Conservation (phyloP, 768 basidiomycete genomes). For the Mycena alexandri region DNA sequence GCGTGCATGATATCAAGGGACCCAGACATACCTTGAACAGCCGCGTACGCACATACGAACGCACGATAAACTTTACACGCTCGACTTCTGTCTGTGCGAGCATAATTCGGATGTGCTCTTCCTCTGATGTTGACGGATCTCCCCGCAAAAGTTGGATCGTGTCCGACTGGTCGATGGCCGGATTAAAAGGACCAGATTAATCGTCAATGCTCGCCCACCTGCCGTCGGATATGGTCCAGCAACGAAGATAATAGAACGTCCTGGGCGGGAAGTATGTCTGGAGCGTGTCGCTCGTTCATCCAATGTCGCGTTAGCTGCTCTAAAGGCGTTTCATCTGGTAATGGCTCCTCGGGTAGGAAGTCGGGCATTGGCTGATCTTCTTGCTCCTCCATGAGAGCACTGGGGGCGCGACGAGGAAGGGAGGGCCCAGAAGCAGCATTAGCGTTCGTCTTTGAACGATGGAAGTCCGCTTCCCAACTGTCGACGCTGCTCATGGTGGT, state of each 20-base stretch:
- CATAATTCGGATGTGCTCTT: conserved; percentile 93
- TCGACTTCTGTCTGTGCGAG: conserved; percentile 96
- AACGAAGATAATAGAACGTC: conserved; percentile 74
- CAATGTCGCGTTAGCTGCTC: conserved; percentile 83
- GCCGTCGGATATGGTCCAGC: conserved; percentile 83
- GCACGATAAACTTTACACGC: conserved; percentile 91
- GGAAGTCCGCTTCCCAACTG: conserved; percentile 56
- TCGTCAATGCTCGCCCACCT: conserved; percentile 63
- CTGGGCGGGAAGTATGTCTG: conserved; percentile 82
- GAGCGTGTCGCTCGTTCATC: conserved; percentile 88
- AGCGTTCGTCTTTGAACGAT: conserved; percentile 39
- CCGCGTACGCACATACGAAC: conserved; percentile 90
- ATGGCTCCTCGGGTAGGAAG: conserved; percentile 36
- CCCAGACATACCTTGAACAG: conserved; percentile 77
- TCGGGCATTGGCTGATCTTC: conserved; percentile 52
- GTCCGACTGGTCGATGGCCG: conserved; percentile 67
- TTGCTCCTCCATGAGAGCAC: conserved; percentile 51
- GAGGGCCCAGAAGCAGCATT: conserved; percentile 41
- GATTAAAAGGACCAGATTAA: conserved; percentile 27
- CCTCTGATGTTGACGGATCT: conserved; percentile 88
- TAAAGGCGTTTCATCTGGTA: conserved; percentile 67
- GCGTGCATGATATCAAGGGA: conserved; percentile 14
- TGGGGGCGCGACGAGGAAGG: conserved; percentile 46
- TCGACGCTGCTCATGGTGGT: conserved; percentile 22
- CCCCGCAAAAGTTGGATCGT: conserved; percentile 81